These are phyloP conservation scores for Pseudophaeomoniella oleicola DNA, from an alignment of 2,329 filamentous ascomycete species.

Conservation along the genomic window DNA sequence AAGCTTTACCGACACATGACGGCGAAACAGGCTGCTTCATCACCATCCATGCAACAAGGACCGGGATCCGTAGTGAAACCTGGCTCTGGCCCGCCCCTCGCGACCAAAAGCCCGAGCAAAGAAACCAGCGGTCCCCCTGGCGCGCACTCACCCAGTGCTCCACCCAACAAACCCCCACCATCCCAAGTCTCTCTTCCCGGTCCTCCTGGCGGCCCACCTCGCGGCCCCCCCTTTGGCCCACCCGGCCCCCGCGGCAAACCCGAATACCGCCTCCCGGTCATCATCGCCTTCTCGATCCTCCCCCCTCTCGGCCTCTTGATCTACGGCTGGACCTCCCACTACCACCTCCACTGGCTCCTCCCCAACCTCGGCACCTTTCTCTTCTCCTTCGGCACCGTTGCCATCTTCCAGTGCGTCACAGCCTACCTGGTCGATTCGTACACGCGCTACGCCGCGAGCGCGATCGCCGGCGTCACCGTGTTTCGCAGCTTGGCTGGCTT, in stretches of 20 bases:
- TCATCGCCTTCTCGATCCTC: slow-evolving; percentile 35
- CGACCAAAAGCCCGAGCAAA: too few species aligned
- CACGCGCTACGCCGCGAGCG: slow-evolving; percentile 31
- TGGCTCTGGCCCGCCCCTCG: too few species aligned
- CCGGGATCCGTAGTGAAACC: too few species aligned
- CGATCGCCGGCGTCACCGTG: slow-evolving; percentile 32
- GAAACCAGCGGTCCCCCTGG: too few species aligned
- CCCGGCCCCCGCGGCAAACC: slow-evolving; percentile 19
- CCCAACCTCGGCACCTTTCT: slow-evolving; percentile 30
- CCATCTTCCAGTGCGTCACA: slow-evolving; percentile 15
- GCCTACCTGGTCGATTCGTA: slow-evolving; percentile 26
- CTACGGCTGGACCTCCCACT: slow-evolving; percentile 36
- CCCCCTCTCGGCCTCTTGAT: slow-evolving; percentile 31
- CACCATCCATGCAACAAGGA: neutral
- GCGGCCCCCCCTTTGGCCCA: neutral
- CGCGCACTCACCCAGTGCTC: neutral
- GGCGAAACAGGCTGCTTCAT: slow-evolving; percentile 8
- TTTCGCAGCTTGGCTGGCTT: slow-evolving; percentile 31
- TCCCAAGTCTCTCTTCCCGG: neutral
- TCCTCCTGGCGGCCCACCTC: neutral
- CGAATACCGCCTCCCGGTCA: slow-evolving; percentile 41
- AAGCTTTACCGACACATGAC: slow-evolving; percentile 19
- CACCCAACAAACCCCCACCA: neutral
- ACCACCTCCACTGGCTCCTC: slow-evolving; percentile 29
- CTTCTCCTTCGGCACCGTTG: slow-evolving; percentile 23